Evolutionary conservation across 192 early-diverging fungal genomes (phyloP).

Genomic region (Geosiphon pyriformis): DNA sequence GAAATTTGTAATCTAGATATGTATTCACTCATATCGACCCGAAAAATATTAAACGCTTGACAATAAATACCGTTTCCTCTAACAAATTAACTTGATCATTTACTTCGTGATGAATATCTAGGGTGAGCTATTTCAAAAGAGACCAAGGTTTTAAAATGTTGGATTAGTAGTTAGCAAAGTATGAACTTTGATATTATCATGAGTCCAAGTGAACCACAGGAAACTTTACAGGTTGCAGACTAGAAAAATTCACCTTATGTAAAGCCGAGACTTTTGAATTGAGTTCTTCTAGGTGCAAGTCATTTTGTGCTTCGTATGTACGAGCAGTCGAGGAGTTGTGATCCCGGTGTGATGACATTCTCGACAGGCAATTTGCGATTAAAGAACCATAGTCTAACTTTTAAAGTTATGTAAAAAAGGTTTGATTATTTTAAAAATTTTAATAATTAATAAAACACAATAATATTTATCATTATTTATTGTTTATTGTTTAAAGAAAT

Average conservation of each 20-base stretch:
- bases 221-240: neutral
- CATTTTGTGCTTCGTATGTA: neutral
- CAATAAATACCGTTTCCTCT: neutral
- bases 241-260: neutral
- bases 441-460: too few relatives aligned
- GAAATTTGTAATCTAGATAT: too few relatives aligned
- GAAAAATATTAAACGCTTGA: neutral
- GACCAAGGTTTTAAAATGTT: neutral
- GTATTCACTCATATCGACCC: neutral
- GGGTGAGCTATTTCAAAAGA: neutral
- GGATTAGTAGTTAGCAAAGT: too few relatives aligned
- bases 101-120: neutral
- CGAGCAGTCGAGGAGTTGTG: neutral
- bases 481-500: too few relatives aligned
- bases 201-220: neutral
- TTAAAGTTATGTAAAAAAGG: too few relatives aligned
- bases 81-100: neutral
- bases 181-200: too few relatives aligned
- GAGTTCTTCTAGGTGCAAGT: neutral
- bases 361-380: too few relatives aligned
- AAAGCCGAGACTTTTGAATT: neutral
- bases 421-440: too few relatives aligned
- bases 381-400: too few relatives aligned
- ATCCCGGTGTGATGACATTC: slow-evolving; percentile 8
- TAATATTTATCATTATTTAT: too few relatives aligned